Conservation (phyloP, 2,329 filamentous ascomycete species). For the Fusarium odoratissimum region DNA sequence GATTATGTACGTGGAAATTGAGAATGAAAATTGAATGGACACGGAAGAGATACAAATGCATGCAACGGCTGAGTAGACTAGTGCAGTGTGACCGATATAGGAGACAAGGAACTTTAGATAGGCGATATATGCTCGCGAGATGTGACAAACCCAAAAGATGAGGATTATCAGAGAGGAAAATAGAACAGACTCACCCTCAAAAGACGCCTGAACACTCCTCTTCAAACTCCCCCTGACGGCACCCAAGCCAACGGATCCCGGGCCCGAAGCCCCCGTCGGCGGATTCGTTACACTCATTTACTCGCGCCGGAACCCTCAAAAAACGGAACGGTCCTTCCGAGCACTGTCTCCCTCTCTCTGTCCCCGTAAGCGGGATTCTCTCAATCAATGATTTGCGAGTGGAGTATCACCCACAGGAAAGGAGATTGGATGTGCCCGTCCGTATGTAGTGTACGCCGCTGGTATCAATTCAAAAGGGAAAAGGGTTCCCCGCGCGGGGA, state of each 20-base stretch:
- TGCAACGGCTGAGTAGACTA: neutral
- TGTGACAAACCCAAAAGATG: neutral
- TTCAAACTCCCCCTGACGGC: constrained; percentile 58
- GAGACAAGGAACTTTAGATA: constrained; percentile 21
- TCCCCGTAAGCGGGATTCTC: constrained; percentile 15
- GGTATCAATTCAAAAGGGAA: neutral
- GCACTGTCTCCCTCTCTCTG: neutral
- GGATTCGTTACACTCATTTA: constrained; percentile 67
- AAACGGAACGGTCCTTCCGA: constrained; percentile 23
- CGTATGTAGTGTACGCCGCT: neutral
- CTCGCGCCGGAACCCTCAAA: neutral
- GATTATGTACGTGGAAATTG: neutral
- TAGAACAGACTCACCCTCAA: constrained; percentile 63
- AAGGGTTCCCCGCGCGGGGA: constrained; percentile 18
- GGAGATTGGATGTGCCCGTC: neutral
- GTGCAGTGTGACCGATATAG: constrained; percentile 9
- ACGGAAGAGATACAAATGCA: constrained; percentile 1
- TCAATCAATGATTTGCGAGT: constrained; percentile 20
- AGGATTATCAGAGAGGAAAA: neutral
- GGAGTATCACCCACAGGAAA: constrained; percentile 4
- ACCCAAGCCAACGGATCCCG: constrained; percentile 58
- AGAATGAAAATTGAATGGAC: constrained; percentile 5
- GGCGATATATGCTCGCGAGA: constrained; percentile 14
- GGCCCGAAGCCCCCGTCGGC: constrained; percentile 61
- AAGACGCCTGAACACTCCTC: constrained; percentile 69